These are phyloP conservation scores for Juglanconis sp. DNA, from an alignment of 2,329 filamentous ascomycete species.

Conservation along the genomic window DNA sequence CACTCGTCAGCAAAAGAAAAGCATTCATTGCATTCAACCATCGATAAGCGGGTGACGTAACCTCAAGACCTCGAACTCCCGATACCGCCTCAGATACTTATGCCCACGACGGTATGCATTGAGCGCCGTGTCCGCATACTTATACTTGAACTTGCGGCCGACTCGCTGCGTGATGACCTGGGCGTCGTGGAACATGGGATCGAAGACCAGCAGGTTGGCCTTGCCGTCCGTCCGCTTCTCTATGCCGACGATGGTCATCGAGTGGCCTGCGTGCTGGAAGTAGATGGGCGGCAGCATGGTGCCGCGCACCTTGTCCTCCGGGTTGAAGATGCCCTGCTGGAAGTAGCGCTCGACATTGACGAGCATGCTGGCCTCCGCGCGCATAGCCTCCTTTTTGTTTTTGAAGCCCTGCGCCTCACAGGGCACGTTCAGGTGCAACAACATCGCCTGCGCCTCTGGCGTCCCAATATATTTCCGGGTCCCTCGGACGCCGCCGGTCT, in stretches of 20 bases:
- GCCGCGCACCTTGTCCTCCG: slow-evolving; percentile 59
- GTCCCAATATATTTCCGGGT: slow-evolving; percentile 96
- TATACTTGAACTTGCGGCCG: slow-evolving; percentile 42
- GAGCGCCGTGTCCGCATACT: slow-evolving; percentile 53
- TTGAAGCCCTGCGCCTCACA: slow-evolving; percentile 63
- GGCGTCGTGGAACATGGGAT: slow-evolving; percentile 76
- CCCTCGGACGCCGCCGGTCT: slow-evolving; percentile 83
- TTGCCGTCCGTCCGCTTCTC: slow-evolving; percentile 65
- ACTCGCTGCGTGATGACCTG: slow-evolving; percentile 58
- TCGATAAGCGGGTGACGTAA: slow-evolving; percentile 28
- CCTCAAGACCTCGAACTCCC: slow-evolving; percentile 78
- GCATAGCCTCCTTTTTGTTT: slow-evolving; percentile 39
- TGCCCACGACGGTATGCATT: slow-evolving; percentile 70
- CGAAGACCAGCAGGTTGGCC: slow-evolving; percentile 77
- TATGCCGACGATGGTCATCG: slow-evolving; percentile 83
- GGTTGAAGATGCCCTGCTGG: slow-evolving; percentile 46
- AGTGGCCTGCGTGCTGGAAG: slow-evolving; percentile 86
- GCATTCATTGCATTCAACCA: not conserved
- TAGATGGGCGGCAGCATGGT: slow-evolving; percentile 83
- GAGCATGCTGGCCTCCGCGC: slow-evolving; percentile 57
- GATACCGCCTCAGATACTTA: slow-evolving; percentile 65
- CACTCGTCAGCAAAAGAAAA: not conserved
- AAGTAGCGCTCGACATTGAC: slow-evolving; percentile 74
- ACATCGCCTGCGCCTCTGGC: slow-evolving; percentile 81
- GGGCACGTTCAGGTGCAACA: slow-evolving; percentile 65